Evolutionary conservation across 2,329 filamentous ascomycete species (phyloP), one percentile per base, ranked within the genome.

Genomic region (Sporothrix euskadiensis): DNA sequence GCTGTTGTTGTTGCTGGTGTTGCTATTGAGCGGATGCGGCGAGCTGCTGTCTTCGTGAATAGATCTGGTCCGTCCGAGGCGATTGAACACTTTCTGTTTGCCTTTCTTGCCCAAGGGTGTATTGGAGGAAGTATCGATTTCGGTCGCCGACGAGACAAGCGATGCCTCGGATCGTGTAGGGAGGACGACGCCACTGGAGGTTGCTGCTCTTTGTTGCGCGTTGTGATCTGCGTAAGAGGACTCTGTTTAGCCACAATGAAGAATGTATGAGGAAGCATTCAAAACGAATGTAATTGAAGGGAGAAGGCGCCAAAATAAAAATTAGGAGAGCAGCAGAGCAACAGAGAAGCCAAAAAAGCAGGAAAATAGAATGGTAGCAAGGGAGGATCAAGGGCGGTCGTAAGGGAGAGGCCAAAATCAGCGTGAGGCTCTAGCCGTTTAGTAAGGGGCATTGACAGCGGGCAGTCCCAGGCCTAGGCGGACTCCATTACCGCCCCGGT

Each of bases 11-110:
- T 35, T 71, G 54, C 69, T 68, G 12, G 54, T 47, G 65, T 73
- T 73, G 71, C 72, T 74, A 32, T 70, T 63, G 9, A 74, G 72
- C 9, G 73, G 73, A n/a, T 73, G 63, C 26, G 69, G 71, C 32
- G 68, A 19, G 66, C 19, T 57, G 69, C 16, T 73, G 71, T 87
- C 85, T 78, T 84, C 87, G 75, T 84, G 84, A 73, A 85, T 81
- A 22, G 88, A 89, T 76, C 82, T 84, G 74, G 84, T 84, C 57
- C 88, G 86, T 74, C 83, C 82, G 19, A 89, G 79, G 32, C 87
- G 80, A 26, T 83, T 83, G 79, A 89, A 89, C 9, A 86, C 82
- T 75, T 89, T 89, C 16, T 85, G 83, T 77, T 89, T 89, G 76
- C 78, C 81, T 78, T 84, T 87, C 79, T 84, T 87, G 26, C 80